phyloP scores from a whole-genome alignment of 768 basidiomycete genomes.

The Boletus edulis region DNA sequence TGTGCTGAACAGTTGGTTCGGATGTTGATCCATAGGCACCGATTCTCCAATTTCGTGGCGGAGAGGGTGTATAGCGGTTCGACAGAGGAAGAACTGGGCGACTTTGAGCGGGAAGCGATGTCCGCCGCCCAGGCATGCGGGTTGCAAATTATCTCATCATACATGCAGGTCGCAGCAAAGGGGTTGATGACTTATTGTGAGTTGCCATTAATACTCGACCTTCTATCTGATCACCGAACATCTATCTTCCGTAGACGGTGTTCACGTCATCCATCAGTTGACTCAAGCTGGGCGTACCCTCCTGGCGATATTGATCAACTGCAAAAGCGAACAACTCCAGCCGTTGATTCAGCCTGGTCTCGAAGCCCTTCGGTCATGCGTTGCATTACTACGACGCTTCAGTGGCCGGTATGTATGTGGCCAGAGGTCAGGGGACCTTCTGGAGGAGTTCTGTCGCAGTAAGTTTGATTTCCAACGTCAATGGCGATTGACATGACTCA shows the following conservation, averaged over 20 bases:
- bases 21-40: slow-evolving; percentile 86
- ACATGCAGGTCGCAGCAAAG: slow-evolving; percentile 82
- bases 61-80: slow-evolving; percentile 54
- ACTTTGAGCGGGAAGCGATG: slow-evolving; percentile 79
- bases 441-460: slow-evolving; percentile 95
- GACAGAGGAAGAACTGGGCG: slow-evolving; percentile 51
- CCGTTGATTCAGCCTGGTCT: slow-evolving; percentile 78
- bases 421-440: slow-evolving; percentile 83
- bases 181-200: slow-evolving; percentile 93
- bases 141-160: slow-evolving; percentile 76
- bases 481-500: slow-evolving; percentile 7
- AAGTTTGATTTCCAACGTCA: slow-evolving; percentile 21
- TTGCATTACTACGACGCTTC: slow-evolving; percentile 83
- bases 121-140: slow-evolving; percentile 73
- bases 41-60: slow-evolving; percentile 75
- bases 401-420: slow-evolving; percentile 93
- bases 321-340: slow-evolving; percentile 75
- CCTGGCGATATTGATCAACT: slow-evolving; percentile 83
- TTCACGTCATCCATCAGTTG: slow-evolving; percentile 93
- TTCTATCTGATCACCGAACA: slow-evolving; percentile 11
- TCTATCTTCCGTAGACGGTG: slow-evolving; percentile 60
- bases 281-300: slow-evolving; percentile 92
- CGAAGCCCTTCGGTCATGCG: slow-evolving; percentile 84
- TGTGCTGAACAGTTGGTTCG: slow-evolving; percentile 86
- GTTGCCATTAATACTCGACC: slow-evolving; percentile 30